Evolutionary conservation across 164 flowering plant species (phyloP), one percentile per base, ranked within the genome.

Genomic region (Cinnamomum micranthum): DNA sequence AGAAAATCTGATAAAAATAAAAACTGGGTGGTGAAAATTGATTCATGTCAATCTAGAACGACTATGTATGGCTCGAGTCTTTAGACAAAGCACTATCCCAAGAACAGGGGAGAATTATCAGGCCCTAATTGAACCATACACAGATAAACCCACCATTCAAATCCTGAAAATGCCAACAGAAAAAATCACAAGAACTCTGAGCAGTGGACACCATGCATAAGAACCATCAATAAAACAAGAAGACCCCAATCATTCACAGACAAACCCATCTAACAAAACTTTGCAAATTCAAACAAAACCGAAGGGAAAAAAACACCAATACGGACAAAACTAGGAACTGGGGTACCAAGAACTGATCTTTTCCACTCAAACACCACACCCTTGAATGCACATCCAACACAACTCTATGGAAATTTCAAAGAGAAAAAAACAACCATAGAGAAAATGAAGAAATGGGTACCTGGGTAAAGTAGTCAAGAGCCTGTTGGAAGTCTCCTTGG

Each of bases 401-500:
- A 14, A 25, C 19, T 52, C 12, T 20, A 1, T 9, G 28, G 27
- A 60, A 62, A 62, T 60, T 58, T n/a, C 31, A 59, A 71, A 58
- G 22, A 33, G 20, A 28, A 23, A 60, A 72, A 58, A 4, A 20
- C 20, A 12, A 71, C 9, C 47, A 11, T 4, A 28, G 27, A 20
- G 24, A 33, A 25, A 58, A 73, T 23, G 9, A 25, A 64, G 59
- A 50, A 63, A 64, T 63, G 55, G 10, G 73, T 73, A 87, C 92
- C 89, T 80, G 82, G 70, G 87, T 82, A 83, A 87, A 89, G 77
- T 76, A 89, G 10, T 75, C 63, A 17, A 89, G 87, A 70, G 92
- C 92, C 63, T 74, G 77, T 62, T 19, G 55, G 66, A 89, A 89
- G 76, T 89, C 88, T 13, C 92, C 92, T 58, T 81, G 80, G 63